Evolutionary conservation across 2,329 filamentous ascomycete species (phyloP).

Genomic region (Xylariaceae sp.): DNA sequence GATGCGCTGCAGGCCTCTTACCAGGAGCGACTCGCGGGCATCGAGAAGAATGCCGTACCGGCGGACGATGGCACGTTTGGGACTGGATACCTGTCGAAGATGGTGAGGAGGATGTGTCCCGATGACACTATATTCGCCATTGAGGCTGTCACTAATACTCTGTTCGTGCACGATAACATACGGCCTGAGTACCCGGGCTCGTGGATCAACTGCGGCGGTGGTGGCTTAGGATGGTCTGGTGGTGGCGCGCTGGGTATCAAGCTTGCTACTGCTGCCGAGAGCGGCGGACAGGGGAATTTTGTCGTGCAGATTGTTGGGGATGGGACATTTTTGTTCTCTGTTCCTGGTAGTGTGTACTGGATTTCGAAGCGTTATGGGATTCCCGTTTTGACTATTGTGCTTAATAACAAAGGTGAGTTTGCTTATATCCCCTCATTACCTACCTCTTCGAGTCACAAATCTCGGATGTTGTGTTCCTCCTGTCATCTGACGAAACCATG

Average conservation of each 20-base stretch:
- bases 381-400: constrained; percentile 50
- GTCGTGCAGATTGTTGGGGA: constrained; percentile 56
- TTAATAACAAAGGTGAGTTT: constrained; percentile 52
- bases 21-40: constrained; percentile 53
- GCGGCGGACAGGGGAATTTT: constrained; percentile 42
- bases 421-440: neutral
- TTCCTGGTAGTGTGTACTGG: constrained; percentile 54
- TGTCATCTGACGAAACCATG: neutral
- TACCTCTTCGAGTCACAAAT: neutral
- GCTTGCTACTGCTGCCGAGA: constrained; percentile 38
- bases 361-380: constrained; percentile 51
- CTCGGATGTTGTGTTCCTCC: no score
- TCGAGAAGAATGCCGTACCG: constrained; percentile 55
- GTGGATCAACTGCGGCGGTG: constrained; percentile 52
- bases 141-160: constrained; percentile 69
- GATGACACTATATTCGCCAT: constrained; percentile 64
- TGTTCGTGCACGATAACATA: constrained; percentile 64
- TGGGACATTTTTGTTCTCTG: constrained; percentile 53
- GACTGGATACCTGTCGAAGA: constrained; percentile 41
- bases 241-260: constrained; percentile 49
- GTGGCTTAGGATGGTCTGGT: constrained; percentile 51
- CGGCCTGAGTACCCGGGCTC: constrained; percentile 52
- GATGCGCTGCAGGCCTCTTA: constrained; percentile 55
- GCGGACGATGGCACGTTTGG: constrained; percentile 60
- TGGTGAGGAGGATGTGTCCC: constrained; percentile 35